Evolutionary conservation across 257 asterid species (phyloP), one percentile per base, ranked within the genome.

Genomic region (Echium plantagineum): DNA sequence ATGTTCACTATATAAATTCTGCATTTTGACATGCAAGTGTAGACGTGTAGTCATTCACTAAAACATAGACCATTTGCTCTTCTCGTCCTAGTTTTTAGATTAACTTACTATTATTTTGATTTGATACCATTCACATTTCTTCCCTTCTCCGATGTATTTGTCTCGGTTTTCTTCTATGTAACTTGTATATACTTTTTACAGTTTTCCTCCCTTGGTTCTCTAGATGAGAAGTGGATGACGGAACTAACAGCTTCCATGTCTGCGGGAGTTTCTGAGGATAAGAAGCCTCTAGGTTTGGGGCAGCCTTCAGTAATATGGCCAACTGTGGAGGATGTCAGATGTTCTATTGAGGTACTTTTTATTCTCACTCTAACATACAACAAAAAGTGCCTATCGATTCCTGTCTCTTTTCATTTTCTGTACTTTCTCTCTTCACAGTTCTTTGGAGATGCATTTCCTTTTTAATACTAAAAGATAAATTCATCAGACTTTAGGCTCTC

Each of bases 141-240:
- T 15, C 49, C 35, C 42, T 15, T 47, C 13, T 5, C 35, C 58
- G 38, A 12, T 5, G 7, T n/a, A n/a, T 51, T 51, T 15, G 7
- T 65, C 69, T 57, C 9, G 15, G 60, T 57, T 57, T 55, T 6
- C 54, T 48, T 22, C 58, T 62, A 26, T 64, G 19, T 63, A 71
- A 54, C 31, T 62, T 20, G 32, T 61, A 17, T 62, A n/a, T 55
- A 52, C 54, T 68, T 75, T 15, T 63, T 80, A 68, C 75, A 91
- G 98, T 91, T 91, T 69, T 91, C 98, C 32, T 91, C 98, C 63
- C 74, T 91, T 35, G 98, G 96, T 65, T 91, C 98, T 3, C 82
- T 88, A 81, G 96, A 91, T 19, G 96, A 91, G 87, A 91, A 91
- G 73, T 91, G 98, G 98, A 84, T 91, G 96, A 59, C 77, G 12